Base-by-base conservation (phyloP, 2,329 filamentous ascomycete genomes). In the Aspergillus nomiae region DNA sequence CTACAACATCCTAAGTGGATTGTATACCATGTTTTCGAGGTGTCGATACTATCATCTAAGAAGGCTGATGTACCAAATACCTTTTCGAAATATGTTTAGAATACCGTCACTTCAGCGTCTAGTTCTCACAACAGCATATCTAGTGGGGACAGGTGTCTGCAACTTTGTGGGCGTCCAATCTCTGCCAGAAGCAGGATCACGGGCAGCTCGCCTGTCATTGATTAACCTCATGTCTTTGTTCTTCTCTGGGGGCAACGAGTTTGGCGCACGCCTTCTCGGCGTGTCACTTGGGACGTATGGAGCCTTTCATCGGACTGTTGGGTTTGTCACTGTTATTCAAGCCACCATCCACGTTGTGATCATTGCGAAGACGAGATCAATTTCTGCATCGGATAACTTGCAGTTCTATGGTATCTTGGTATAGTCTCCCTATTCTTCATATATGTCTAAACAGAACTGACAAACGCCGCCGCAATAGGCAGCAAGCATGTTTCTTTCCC, bases 281-380 rank as follows among this genome's bases (percentile, higher is more conserved):
- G 24, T 63, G 24, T 54, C 54, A 28, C 55, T 61, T 51, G 48
- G 26, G 21, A 63, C 41, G 12, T 63, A 63, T 50, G n/a, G 50
- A 2, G 36, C 38, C 16, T 57, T 63, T 32, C 58, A 63, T 34
- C 48, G 58, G 8, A 48, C 38, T 2, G 26, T 48, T 34, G 58
- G 36, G 16, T 36, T 63, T 56, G 38, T 63, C 28, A 45, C 54
- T 3, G 62, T 61, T 28, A 16, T 63, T 58, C 28, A 63, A 56
- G 62, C 46, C 28, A 36, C 58, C 21, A 56, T 63, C 21, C 55
- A 63, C 34, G 58, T 63, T 14, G 46, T 56, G n/a, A 60, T 60
- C 53, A 30, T 50, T 24, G 41, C 53, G 28, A 24, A 50, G 16
- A 38, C 51, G 32, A 50, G 28, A 56, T 51, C n/a, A 54, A 56